Evolutionary conservation across 2,329 filamentous ascomycete genomes (phyloP), one percentile per base, ranked within the genome.

Genomic region (Phaeosphaeria sp.): DNA sequence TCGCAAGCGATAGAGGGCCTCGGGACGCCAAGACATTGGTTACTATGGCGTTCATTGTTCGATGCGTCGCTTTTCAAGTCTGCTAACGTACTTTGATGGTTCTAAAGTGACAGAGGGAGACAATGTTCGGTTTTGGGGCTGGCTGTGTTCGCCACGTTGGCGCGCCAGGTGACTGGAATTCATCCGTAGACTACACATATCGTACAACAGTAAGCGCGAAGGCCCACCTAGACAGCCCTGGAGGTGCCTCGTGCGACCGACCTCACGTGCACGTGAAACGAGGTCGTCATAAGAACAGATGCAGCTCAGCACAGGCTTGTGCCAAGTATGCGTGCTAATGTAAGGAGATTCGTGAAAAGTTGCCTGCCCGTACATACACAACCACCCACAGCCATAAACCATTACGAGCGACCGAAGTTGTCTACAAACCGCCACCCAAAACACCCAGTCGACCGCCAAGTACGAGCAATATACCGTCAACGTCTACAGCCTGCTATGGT

Each of bases 291-390:
- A 24, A 24, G 20, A 40, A 20, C 21, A 47, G 24, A 40, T 47
- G 51, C 51, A 59, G 54, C 57, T 60, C 57, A 60, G 60, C 69
- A 65, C 65, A 62, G 64, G 66, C 64, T 63, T 59, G 55, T 51
- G 45, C 56, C 61, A 53, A 61, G 63, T 51, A 65, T 70, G 67
- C 70, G 67, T 73, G 66, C 67, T 69, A 53, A 48, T 61, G 55
- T 51, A 63, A 63, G 42, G 54, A 64, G 60, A 68, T 57, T 64
- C 64, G 56, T 67, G 50, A 60, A 59, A 44, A 54, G 55, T 56
- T 58, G 49, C 55, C 55, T 47, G 63, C 45, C 60, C 57, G 56
- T 61, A 39, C 56, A 56, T 56, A 64, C 39, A 62, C 60, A 61
- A 53, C 30, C 56, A 61, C 55, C 65, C 57, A 65, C 56, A 55